Percentiles rank a stretch among this genome's conserved stretches.
Evolutionary conservation across 176 grass and related monocot species (phyloP).

Genomic region (Aegilops umbellulata): DNA sequence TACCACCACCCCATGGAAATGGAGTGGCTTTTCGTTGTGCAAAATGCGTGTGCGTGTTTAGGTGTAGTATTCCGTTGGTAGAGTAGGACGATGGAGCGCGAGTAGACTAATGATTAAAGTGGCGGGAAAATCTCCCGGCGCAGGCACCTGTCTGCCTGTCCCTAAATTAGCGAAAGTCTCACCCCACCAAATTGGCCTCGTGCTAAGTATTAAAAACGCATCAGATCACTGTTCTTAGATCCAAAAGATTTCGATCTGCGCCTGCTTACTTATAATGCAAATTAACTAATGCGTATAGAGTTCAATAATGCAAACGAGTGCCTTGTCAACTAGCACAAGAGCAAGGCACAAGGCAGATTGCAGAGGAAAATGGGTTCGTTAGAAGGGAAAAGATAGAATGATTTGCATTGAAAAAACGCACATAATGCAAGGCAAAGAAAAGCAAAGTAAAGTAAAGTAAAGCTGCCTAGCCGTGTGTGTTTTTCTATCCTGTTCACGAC

Average conservation of each 20-base stretch:
- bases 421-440: slow-evolving; percentile 23
- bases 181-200: not conserved
- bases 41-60: slow-evolving; percentile 26
- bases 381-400: not conserved
- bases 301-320: slow-evolving; percentile 37
- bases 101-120: slow-evolving; percentile 32
- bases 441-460: slow-evolving; percentile 13
- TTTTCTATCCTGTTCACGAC: not conserved
- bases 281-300: not conserved
- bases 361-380: slow-evolving; percentile 24
- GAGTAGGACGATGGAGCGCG: not conserved
- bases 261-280: not conserved
- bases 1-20: not conserved
- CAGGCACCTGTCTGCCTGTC: not conserved
- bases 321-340: slow-evolving; percentile 6
- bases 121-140: not conserved
- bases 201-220: slow-evolving; percentile 23
- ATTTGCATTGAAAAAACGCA: slow-evolving; percentile 5
- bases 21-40: slow-evolving; percentile 5
- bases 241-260: not conserved
- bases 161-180: not conserved
- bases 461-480: not conserved
- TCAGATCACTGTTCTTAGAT: not conserved
- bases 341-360: not conserved
- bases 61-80: not conserved